A percentile compares a stretch with the other conserved stretches of the same genome.
Conservation (phyloP, 306 rosid species). For the peach (Prunus persica) region Prunus_persica_NCBIv2 NC_034012.1:3411001-3411500, state of each 20-base stretch:
- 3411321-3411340: not conserved
- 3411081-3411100: constrained; percentile 23
- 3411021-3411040: not conserved
- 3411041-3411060: constrained; percentile 22
- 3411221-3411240: constrained; percentile 29
- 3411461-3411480: not conserved
- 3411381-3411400: no score
- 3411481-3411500: not conserved
- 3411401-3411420: not conserved
- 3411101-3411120: constrained; percentile 6
- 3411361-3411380: not conserved
- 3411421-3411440: not conserved
- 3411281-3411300: not conserved
- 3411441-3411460: not conserved
- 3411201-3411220: constrained; percentile 8
- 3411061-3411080: constrained; percentile 27
- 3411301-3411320: constrained; percentile 12
- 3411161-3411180: not conserved
- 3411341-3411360: no score
- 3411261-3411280: constrained; percentile 20
- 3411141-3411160: not conserved
- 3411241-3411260: constrained; percentile 24
- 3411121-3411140: constrained; percentile 19
- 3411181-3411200: not conserved
- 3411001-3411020: not conserved